Evolutionary conservation across 768 basidiomycete species (phyloP).

Genomic region (Daedaleopsis nitida): DNA sequence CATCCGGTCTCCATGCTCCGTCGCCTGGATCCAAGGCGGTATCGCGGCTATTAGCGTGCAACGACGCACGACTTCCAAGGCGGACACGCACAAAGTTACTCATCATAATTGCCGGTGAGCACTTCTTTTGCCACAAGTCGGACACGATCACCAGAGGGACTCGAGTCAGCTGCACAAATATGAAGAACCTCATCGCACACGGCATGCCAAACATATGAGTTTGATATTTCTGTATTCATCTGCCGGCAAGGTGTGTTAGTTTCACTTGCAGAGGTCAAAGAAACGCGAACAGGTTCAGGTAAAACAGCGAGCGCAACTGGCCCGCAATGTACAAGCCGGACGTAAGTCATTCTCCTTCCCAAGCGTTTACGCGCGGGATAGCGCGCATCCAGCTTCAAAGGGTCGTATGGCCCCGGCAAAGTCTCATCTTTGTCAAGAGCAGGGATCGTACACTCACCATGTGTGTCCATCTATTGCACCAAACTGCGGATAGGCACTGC

Average conservation of each 20-base stretch:
- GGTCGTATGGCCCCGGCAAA: conserved; percentile 88
- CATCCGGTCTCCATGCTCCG: too few relatives aligned
- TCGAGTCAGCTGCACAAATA: too few relatives aligned
- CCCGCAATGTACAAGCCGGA: conserved; percentile 46
- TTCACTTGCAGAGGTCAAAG: neutral
- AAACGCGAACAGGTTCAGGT: neutral
- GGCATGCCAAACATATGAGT: too few relatives aligned
- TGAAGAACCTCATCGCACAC: too few relatives aligned
- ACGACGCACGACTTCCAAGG: too few relatives aligned
- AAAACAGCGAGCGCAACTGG: conserved; percentile 1
- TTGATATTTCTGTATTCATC: neutral
- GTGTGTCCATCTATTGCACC: neutral
- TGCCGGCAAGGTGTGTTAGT: neutral
- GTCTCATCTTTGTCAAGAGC: conserved; percentile 51
- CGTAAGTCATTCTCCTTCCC: conserved; percentile 61
- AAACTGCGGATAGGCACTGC: neutral
- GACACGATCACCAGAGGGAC: too few relatives aligned
- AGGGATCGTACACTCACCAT: conserved; percentile 1
- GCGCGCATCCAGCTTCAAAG: conserved; percentile 42
- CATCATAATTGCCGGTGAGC: too few relatives aligned
- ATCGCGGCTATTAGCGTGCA: too few relatives aligned
- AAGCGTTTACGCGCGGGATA: conserved; percentile 27
- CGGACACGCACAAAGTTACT: too few relatives aligned
- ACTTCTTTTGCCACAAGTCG: too few relatives aligned
- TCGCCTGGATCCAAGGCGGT: neutral